Percentiles rank a stretch among this genome's conserved stretches.
Evolutionary conservation across 495 filamentous ascomycete genomes (phyloP).

Genomic region (Penicillium ucsense): DNA sequence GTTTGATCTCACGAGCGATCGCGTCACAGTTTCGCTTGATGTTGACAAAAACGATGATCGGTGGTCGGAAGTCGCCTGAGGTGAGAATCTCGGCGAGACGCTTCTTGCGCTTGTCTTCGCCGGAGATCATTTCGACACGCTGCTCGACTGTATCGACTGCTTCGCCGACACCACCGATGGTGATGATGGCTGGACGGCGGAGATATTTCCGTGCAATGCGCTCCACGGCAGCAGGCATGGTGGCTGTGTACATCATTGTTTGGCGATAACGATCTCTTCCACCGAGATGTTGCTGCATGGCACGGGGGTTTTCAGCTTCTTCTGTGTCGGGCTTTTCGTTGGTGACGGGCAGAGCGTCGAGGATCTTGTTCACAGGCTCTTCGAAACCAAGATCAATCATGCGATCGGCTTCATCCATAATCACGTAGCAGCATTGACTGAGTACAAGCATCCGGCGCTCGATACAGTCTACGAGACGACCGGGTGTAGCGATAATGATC

Average conservation of each 20-base stretch:
- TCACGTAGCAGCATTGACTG: conserved; percentile 93
- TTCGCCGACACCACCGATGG: conserved; percentile 88
- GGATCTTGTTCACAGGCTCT: conserved; percentile 94
- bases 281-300: conserved; percentile 75
- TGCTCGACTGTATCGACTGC: conserved; percentile 99
- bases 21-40: conserved; percentile 99
- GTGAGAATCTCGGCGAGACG: conserved; percentile 83
- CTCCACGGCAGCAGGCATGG: conserved; percentile 90
- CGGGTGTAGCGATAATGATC: conserved; percentile 96
- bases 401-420: conserved; percentile 97
- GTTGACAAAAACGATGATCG: conserved; percentile 99
- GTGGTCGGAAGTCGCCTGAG: conserved; percentile 76
- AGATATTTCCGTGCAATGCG: conserved; percentile 95
- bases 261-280: conserved; percentile 86
- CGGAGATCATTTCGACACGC: conserved; percentile 82
- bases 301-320: conserved; percentile 75
- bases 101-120: conserved; percentile 97
- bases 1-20: conserved; percentile 88
- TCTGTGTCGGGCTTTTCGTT: conserved; percentile 97
- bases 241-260: conserved; percentile 99
- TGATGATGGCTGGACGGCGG: conserved; percentile 86
- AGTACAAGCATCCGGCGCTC: conserved; percentile 88
- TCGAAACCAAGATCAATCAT: conserved; percentile 99
- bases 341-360: conserved; percentile 87
- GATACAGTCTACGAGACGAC: conserved; percentile 94